Percentiles rank a stretch among this genome's conserved stretches.
phyloP scores from a whole-genome alignment of 2,329 filamentous ascomycete genomes.

The Cladosporium phlei region DNA sequence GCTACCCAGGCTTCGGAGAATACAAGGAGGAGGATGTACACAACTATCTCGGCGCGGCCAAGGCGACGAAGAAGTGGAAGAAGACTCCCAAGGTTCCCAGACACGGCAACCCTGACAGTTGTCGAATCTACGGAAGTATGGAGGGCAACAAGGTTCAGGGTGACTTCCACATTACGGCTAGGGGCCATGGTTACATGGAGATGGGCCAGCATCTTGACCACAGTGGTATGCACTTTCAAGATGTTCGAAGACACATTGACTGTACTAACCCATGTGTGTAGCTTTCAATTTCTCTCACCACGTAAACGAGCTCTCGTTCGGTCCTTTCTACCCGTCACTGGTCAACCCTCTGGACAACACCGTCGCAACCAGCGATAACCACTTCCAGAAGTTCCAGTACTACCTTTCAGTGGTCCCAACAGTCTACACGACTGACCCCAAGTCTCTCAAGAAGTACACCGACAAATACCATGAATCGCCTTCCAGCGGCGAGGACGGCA shows the following conservation, averaged over 20 bases:
- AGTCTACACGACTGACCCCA: slow-evolving; percentile 62
- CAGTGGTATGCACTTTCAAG: slow-evolving; percentile 50
- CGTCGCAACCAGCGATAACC: slow-evolving; percentile 63
- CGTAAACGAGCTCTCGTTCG: slow-evolving; percentile 92
- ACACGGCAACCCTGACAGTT: slow-evolving; percentile 60
- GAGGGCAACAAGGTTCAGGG: slow-evolving; percentile 96
- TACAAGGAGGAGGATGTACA: slow-evolving; percentile 79
- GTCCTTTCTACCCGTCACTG: slow-evolving; percentile 90
- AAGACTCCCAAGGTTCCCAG: slow-evolving; percentile 66
- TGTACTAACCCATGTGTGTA: slow-evolving; percentile 31
- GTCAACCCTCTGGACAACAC: slow-evolving; percentile 93
- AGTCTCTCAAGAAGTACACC: slow-evolving; percentile 36
- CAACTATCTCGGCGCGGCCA: slow-evolving; percentile 75
- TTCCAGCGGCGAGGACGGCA: slow-evolving; percentile 33
- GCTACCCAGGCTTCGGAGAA: slow-evolving; percentile 34
- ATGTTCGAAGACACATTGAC: not conserved
- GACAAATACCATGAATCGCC: slow-evolving; percentile 38
- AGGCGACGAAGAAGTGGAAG: slow-evolving; percentile 59
- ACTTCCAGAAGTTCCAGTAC: slow-evolving; percentile 98
- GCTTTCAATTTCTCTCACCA: slow-evolving; percentile 98
- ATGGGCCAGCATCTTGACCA: slow-evolving; percentile 78
- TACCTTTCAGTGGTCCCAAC: slow-evolving; percentile 94
- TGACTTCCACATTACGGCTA: slow-evolving; percentile 94
- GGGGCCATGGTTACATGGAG: slow-evolving; percentile 91
- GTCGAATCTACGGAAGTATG: slow-evolving; percentile 82